These are phyloP conservation scores for Echium plantagineum DNA, from an alignment of 257 asterid genomes.

Conservation along the genomic window DNA sequence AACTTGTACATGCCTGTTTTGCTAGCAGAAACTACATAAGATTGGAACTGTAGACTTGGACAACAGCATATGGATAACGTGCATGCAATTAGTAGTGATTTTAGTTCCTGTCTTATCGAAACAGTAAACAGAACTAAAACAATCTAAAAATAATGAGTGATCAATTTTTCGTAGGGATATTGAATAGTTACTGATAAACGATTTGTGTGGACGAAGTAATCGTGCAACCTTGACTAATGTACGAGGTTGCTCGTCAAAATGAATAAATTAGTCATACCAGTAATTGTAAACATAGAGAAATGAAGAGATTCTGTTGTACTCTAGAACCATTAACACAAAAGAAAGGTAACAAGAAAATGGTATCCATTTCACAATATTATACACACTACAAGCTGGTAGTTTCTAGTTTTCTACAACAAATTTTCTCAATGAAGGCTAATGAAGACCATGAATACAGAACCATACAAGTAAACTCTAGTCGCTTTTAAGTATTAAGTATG, in stretches of 20 bases:
- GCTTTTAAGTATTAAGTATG: conserved; percentile 16
- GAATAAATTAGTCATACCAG: no score
- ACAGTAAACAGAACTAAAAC: no score
- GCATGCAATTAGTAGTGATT: not conserved
- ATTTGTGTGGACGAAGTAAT: no score
- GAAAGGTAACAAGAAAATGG: not conserved
- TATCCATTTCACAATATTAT: not conserved
- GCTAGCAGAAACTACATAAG: not conserved
- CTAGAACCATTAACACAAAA: no score
- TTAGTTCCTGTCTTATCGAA: not conserved
- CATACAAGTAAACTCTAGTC: conserved; percentile 7
- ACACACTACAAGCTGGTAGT: not conserved
- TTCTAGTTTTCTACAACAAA: no score
- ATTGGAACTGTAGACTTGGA: not conserved
- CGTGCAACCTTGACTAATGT: no score
- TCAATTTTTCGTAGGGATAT: no score
- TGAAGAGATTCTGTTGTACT: no score
- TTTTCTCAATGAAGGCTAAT: not conserved
- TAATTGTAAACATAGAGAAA: no score
- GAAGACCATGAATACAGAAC: conserved; percentile 11
- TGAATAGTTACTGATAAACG: no score
- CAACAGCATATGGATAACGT: not conserved
- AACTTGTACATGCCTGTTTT: not conserved
- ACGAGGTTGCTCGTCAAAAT: no score
- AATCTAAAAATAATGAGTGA: no score